These are phyloP conservation scores for Trichoderma atroviride DNA, from an alignment of 2,329 filamentous ascomycete species.

Conservation along the genomic window DNA sequence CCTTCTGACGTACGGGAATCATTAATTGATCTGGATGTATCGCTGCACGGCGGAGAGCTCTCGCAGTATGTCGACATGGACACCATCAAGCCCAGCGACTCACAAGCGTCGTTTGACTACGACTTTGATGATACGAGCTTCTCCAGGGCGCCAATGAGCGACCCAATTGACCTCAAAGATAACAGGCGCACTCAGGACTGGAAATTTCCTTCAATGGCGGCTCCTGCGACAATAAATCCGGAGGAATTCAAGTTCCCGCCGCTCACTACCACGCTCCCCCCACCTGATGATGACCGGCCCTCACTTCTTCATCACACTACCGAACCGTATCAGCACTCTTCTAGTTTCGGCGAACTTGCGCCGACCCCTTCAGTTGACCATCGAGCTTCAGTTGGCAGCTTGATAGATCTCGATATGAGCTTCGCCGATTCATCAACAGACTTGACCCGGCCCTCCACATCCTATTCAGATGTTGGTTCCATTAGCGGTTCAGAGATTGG, in stretches of 20 bases:
- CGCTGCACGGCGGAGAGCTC: slow-evolving; percentile 57
- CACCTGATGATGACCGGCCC: slow-evolving; percentile 44
- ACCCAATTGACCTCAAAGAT: slow-evolving; percentile 57
- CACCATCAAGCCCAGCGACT: slow-evolving; percentile 57
- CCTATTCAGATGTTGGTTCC: slow-evolving; percentile 60
- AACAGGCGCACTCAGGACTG: slow-evolving; percentile 58
- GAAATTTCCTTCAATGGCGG: slow-evolving; percentile 59
- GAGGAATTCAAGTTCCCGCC: slow-evolving; percentile 51
- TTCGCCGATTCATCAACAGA: slow-evolving; percentile 56
- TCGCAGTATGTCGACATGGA: slow-evolving; percentile 64
- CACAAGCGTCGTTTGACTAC: slow-evolving; percentile 53
- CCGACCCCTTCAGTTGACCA: slow-evolving; percentile 41
- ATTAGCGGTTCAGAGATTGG: slow-evolving; percentile 60
- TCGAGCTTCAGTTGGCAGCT: slow-evolving; percentile 48
- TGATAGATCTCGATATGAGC: slow-evolving; percentile 59
- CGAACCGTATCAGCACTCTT: slow-evolving; percentile 50
- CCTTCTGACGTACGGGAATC: slow-evolving; percentile 60
- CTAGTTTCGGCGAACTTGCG: slow-evolving; percentile 47
- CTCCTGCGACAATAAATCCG: slow-evolving; percentile 55
- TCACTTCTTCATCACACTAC: slow-evolving; percentile 54
- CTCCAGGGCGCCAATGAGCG: slow-evolving; percentile 57
- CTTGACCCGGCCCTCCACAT: slow-evolving; percentile 58
- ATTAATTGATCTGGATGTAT: slow-evolving; percentile 66
- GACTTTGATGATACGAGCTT: slow-evolving; percentile 49
- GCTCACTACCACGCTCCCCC: slow-evolving; percentile 41